A percentile compares a stretch with the other conserved stretches of the same genome.
These are phyloP conservation scores for Carpinus viminea DNA, from an alignment of 306 rosid genomes.

Conservation along the genomic window DNA sequence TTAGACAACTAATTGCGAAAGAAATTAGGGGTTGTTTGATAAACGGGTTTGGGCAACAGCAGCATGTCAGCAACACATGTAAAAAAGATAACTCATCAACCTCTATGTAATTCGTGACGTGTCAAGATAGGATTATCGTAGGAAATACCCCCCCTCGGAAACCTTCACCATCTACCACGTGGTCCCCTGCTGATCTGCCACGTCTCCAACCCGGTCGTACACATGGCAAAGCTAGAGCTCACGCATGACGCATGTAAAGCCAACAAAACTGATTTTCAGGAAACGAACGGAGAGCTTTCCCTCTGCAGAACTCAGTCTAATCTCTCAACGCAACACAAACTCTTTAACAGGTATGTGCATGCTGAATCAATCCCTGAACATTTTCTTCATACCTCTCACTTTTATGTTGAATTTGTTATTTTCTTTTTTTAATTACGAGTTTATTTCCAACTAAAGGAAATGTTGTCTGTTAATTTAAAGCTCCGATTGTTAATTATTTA, in stretches of 20 bases:
- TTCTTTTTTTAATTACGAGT: constrained; percentile 11
- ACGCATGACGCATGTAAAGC: too few relatives aligned
- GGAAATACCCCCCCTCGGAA: background rate
- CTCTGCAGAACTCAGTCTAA: background rate
- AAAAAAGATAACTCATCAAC: background rate
- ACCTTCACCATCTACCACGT: constrained; percentile 22
- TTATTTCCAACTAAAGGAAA: background rate
- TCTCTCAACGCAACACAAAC: constrained; percentile 28
- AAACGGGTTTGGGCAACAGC: too few relatives aligned
- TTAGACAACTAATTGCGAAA: too few relatives aligned
- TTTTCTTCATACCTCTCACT: constrained; percentile 8
- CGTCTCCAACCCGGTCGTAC: constrained; percentile 13
- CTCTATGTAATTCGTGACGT: background rate
- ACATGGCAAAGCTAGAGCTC: constrained; percentile 49
- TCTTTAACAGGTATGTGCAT: constrained; percentile 30
- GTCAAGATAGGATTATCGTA: background rate
- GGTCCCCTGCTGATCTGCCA: constrained; percentile 27
- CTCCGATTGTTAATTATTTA: background rate
- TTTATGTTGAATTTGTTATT: constrained; percentile 13
- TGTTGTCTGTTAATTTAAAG: too few relatives aligned
- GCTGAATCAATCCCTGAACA: background rate
- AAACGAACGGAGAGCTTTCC: constrained; percentile 18
- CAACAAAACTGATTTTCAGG: constrained; percentile 20
- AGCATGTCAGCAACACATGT: too few relatives aligned
- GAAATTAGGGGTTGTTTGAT: too few relatives aligned